A percentile compares a stretch with the other conserved stretches of the same genome.
Evolutionary conservation across 768 basidiomycete species (phyloP).

Genomic region (Boletus pseudo-olivaceus): DNA sequence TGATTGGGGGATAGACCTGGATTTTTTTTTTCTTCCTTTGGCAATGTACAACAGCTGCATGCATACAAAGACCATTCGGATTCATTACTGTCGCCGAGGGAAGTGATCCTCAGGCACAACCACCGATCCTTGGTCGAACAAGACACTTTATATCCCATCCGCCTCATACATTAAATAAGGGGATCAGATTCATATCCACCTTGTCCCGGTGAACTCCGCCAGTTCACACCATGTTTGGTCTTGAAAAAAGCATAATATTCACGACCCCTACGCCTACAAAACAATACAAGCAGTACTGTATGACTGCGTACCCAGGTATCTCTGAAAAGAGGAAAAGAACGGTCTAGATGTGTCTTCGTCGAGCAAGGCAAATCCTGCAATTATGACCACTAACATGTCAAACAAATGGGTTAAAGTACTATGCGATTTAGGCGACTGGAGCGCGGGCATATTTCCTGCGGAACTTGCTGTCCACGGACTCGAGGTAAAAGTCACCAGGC

Average conservation of each 20-base stretch:
- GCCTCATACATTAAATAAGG: too few relatives aligned
- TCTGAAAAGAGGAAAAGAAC: neutral
- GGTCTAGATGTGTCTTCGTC: conserved; percentile 10
- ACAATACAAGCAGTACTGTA: conserved; percentile 10
- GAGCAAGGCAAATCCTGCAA: neutral
- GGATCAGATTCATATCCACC: neutral
- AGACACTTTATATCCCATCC: too few relatives aligned
- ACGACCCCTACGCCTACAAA: neutral
- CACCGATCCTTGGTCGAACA: neutral
- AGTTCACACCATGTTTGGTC: neutral
- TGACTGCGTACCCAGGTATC: conserved; percentile 8
- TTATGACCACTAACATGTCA: neutral
- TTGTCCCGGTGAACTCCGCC: neutral
- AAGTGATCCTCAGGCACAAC: neutral
- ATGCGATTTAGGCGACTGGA: conserved; percentile 26
- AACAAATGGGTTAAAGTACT: neutral
- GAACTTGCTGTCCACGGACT: conserved; percentile 85
- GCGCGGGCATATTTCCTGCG: conserved; percentile 77
- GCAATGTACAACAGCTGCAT: conserved; percentile 2
- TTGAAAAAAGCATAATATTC: conserved; percentile 1
- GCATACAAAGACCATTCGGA: neutral
- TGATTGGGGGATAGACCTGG: too few relatives aligned
- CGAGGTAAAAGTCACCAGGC: conserved; percentile 92
- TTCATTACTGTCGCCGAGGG: neutral
- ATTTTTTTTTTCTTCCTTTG: neutral